phyloP scores from a whole-genome alignment of 2,329 filamentous ascomycete genomes.

The Trichoderma atrobrunneum region DNA sequence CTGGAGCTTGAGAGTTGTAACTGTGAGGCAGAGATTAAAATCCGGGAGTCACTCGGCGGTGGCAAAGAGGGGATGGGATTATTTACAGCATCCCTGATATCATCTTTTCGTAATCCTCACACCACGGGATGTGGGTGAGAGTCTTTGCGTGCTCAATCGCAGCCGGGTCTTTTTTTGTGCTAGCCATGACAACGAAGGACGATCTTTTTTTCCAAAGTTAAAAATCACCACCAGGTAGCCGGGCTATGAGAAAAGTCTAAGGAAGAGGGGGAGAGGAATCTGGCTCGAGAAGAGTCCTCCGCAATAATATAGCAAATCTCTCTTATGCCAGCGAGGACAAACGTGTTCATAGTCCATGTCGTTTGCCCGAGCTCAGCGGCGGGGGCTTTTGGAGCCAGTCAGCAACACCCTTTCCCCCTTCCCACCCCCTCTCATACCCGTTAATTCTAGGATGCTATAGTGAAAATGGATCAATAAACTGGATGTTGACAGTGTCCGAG shows the following conservation, averaged over 20 bases:
- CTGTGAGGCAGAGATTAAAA: constrained; percentile 30
- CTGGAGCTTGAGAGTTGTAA: constrained; percentile 49
- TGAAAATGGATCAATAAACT: constrained; percentile 8
- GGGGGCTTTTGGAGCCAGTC: constrained; percentile 10
- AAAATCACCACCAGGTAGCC: not conserved
- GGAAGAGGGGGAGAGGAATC: not conserved
- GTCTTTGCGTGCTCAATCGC: constrained; percentile 46
- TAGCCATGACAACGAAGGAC: constrained; percentile 27
- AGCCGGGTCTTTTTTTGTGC: constrained; percentile 37
- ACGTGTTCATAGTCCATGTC: constrained; percentile 13
- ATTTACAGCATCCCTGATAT: constrained; percentile 59
- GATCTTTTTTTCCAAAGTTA: not conserved
- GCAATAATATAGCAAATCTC: constrained; percentile 8
- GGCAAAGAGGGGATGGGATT: not conserved
- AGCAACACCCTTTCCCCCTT: constrained; percentile 6
- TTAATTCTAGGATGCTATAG: not conserved
- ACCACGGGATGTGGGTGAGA: constrained; percentile 52
- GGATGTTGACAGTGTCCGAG: not conserved
- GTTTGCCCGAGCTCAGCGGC: constrained; percentile 12
- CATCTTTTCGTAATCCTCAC: constrained; percentile 63
- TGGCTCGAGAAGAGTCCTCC: not conserved
- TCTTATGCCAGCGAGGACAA: not conserved
- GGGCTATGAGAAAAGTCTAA: not conserved
- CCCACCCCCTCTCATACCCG: not conserved
- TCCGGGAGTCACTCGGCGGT: not conserved